Evolutionary conservation across 2,329 filamentous ascomycete genomes (phyloP), one percentile per base, ranked within the genome.

Genomic region (Madurella fahalii): DNA sequence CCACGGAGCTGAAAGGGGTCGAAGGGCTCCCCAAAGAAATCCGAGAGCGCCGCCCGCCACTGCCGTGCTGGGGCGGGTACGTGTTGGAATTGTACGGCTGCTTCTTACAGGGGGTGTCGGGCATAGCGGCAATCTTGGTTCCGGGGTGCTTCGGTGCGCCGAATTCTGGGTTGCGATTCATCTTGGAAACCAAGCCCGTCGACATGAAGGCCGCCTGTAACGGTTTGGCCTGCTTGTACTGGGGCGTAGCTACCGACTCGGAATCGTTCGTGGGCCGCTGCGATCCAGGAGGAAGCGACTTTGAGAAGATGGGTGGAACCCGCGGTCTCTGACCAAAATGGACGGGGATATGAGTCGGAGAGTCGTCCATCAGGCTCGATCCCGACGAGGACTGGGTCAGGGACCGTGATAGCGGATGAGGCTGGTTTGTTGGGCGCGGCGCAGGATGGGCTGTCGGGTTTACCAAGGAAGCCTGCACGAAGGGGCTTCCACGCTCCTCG

Each of bases 21-120:
- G 87, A 86, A n/a, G 90, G 85, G 5, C 83, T 82, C 12, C 85
- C 86, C 67, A 95, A 92, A 11, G 89, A 86, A 59, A 89, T 85
- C 57, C 84, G 81, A 54, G 84, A 81, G 60, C 83, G 77, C 68
- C 84, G 76, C 46, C 80, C 80, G 67, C 71, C 76, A 61, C 80
- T 85, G 50, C 83, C 84, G 12, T 76, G 74, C 1, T 75, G 75
- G 1, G 78, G 80, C 1, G 84, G 83, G 70, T 81, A 81, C 49
- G 87, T 83, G 63, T 87, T 78, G 72, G 92, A 83, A 54, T 86
- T 74, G 61, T 83, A 85, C 4, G 79, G 76, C 50, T 87, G 85
- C 67, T 94, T 91, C 75, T 97, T 99, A 72, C 94, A 97, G 1
- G 94, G 94, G 1, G 94, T 99, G 67, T 97, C 94, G 1, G 94